Evolutionary conservation across 306 rosid genomes (phyloP).

Genomic region (Lupinus albus): DNA sequence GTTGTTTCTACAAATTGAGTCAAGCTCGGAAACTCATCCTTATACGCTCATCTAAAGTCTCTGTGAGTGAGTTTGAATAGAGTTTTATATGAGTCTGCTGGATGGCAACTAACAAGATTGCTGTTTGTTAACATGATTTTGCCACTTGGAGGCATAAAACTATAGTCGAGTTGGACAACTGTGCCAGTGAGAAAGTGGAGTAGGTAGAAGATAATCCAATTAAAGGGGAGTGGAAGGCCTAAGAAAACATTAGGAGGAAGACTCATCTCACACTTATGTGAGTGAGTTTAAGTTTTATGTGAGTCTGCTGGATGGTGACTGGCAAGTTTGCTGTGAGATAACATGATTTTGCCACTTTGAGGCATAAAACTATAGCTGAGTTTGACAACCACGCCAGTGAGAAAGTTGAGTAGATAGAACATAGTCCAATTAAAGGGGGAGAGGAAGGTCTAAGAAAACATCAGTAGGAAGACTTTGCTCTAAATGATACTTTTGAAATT

Average conservation of each 20-base stretch:
- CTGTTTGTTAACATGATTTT: not conserved
- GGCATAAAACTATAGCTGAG: not conserved
- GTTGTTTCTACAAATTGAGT: not conserved
- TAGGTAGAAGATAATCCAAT: constrained; percentile 17
- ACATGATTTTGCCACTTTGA: not conserved
- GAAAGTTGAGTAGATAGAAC: constrained; percentile 26
- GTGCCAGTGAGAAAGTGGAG: not conserved
- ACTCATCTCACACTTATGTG: not conserved
- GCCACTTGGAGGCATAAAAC: not conserved
- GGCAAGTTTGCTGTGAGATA: not conserved
- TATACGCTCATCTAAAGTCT: not conserved
- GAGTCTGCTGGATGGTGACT: not conserved
- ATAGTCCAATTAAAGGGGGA: constrained; percentile 17
- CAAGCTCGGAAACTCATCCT: not conserved
- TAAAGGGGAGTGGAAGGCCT: constrained; percentile 16
- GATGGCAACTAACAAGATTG: not conserved
- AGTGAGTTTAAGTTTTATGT: not conserved
- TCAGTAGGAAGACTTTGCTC: not conserved
- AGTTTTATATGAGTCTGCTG: constrained; percentile 3
- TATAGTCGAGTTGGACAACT: not conserved
- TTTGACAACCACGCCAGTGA: not conserved
- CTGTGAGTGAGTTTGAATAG: not conserved
- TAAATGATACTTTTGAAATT: constrained; percentile 12
- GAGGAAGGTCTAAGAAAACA: not conserved
- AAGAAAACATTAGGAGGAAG: not conserved